Evolutionary conservation across 257 asterid genomes (phyloP).

Genomic region (Przewalskia tangutica): DNA sequence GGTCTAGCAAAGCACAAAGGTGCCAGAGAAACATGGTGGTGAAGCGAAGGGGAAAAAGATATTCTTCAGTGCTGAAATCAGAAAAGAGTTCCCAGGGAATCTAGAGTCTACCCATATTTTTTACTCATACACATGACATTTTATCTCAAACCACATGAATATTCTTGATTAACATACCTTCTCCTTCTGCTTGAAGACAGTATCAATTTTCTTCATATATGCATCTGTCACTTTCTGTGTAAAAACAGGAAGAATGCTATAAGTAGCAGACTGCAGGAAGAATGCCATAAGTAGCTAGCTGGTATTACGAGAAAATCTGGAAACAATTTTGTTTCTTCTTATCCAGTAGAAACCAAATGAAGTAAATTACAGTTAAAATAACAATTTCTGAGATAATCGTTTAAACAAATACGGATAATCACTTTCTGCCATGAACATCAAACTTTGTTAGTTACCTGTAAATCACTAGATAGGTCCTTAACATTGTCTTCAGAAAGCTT

Average conservation of each 20-base stretch:
- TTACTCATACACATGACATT: background rate
- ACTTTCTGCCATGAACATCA: background rate
- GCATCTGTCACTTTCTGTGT: conserved; percentile 88
- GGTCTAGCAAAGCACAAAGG: background rate
- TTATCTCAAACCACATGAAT: background rate
- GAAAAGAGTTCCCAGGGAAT: background rate
- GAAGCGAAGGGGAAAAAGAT: no score
- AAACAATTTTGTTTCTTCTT: background rate
- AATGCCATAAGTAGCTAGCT: no score
- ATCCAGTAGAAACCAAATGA: background rate
- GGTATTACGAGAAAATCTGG: background rate
- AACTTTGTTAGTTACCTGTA: conserved; percentile 49
- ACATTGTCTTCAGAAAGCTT: conserved; percentile 95
- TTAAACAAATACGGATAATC: background rate
- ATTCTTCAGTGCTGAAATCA: background rate
- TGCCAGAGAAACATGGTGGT: no score
- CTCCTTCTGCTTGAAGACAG: conserved; percentile 80
- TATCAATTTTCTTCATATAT: conserved; percentile 85
- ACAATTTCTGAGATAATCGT: background rate
- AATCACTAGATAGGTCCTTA: conserved; percentile 70
- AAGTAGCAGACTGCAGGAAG: background rate
- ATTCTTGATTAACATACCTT: conserved; percentile 38
- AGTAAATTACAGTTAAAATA: background rate
- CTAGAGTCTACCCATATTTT: background rate
- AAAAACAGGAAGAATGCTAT: background rate